Base-by-base conservation (phyloP, 306 rosid genomes). In the Inga oerstediana region DNA sequence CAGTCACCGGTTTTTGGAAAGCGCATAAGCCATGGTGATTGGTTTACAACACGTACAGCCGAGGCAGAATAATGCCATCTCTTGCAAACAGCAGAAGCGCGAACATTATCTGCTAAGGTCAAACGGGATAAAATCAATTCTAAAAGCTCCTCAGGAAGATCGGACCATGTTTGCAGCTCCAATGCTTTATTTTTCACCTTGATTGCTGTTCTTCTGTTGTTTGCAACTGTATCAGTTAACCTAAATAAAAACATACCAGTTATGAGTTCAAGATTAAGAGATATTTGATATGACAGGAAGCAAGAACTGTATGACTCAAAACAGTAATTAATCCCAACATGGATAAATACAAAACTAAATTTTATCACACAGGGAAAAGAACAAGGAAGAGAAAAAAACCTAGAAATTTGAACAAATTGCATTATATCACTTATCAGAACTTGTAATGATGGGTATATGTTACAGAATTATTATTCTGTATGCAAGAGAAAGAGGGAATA, bases 1-100 rank as follows among this genome's bases (percentile, higher is more conserved):
- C 82, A 78, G 66, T 80, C 81, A 56, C 97, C 97, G 44, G 27
- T 82, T 88, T 86, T 92, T 8, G 97, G 93, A 82, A 92, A 91
- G 86, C 88, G 91, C 95, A 94, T 89, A 15, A 94, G 89, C 92
- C 93, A 87, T 0, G 93, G 98, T 10, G 97, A 83, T 66, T 87
- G 95, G 81, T 92, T 91, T 67, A 89, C 92, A 75, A 92, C 84
- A n/a, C 94, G 91, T 44, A 94, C 94, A 67, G 94, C 79, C 56
- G 74, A 58, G 52, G 98, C 93, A 77, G 88, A 89, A 58, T 84
- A 88, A 39, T 89, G 76, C 97, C 98, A 94, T 65, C 89, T 89
- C 86, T 92, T 94, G 91, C 94, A 94, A 78, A 87, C 98, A 27
- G 46, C 88, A 45, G 94, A 94, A 39, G 91, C 91, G 34, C 89